Percentiles rank a stretch among this genome's conserved stretches.
These are phyloP conservation scores for Bryum argenteum DNA, from an alignment of 225 moss, liverwort and hornwort genomes.

Conservation along the genomic window DNA sequence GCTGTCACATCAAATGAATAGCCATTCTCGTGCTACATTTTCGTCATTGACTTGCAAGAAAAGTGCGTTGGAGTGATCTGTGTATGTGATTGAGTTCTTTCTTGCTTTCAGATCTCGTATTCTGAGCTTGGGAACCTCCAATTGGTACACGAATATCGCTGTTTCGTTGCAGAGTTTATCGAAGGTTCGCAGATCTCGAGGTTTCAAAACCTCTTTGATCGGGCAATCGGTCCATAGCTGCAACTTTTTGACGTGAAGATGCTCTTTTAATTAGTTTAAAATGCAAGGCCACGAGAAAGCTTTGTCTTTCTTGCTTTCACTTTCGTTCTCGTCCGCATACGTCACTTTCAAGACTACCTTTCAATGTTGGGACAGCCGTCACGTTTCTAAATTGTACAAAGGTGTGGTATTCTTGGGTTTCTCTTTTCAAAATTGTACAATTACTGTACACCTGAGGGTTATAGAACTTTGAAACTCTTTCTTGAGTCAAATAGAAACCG, in stretches of 20 bases:
- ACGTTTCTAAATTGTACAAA: too few relatives aligned
- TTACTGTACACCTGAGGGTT: too few relatives aligned
- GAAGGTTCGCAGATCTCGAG: constrained; percentile 4
- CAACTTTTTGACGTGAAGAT: constrained; percentile 5
- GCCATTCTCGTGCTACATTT: neutral
- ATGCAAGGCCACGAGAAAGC: neutral
- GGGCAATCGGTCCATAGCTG: neutral
- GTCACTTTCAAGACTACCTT: too few relatives aligned
- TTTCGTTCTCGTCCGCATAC: too few relatives aligned
- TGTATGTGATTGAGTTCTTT: neutral
- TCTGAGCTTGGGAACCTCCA: neutral
- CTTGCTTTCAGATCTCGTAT: neutral
- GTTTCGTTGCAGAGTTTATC: neutral
- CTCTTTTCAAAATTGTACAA: too few relatives aligned
- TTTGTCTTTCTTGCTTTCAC: too few relatives aligned
- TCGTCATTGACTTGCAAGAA: neutral
- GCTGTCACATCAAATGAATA: constrained; percentile 9
- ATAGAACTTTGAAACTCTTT: too few relatives aligned
- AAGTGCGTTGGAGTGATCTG: neutral
- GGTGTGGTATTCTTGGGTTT: too few relatives aligned
- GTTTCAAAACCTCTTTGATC: neutral
- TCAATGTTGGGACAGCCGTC: too few relatives aligned
- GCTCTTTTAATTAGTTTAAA: neutral
- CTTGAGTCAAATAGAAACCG: too few relatives aligned
- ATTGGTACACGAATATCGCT: neutral